Conservation (phyloP, 345 rosid genomes). For the rapeseed (Brassica napus) region Da-Ae NC_063434.1:27748501-27749000, state of each 20-base stretch:
- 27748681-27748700: constrained; percentile 85
- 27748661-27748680: constrained; percentile 81
- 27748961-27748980: constrained; percentile 88
- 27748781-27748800: constrained; percentile 4
- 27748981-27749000: constrained; percentile 56
- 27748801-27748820: constrained; percentile 7
- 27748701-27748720: constrained; percentile 61
- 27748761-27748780: constrained; percentile 11
- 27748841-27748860: constrained; percentile 14
- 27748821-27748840: constrained; percentile 16
- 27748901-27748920: constrained; percentile 57
- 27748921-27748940: constrained; percentile 70
- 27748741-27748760: not conserved
- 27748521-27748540: constrained; percentile 68
- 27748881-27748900: constrained; percentile 6
- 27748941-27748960: constrained; percentile 59
- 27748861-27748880: constrained; percentile 7
- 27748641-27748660: constrained; percentile 72
- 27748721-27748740: constrained; percentile 80
- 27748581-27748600: constrained; percentile 24
- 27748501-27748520: constrained; percentile 64
- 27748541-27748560: constrained; percentile 97
- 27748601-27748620: constrained; percentile 36
- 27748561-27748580: constrained; percentile 68
- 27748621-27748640: constrained; percentile 62